Evolutionary conservation across 352 stramenopile species (phyloP).

Genomic region (Plasmopara halstedii): DNA sequence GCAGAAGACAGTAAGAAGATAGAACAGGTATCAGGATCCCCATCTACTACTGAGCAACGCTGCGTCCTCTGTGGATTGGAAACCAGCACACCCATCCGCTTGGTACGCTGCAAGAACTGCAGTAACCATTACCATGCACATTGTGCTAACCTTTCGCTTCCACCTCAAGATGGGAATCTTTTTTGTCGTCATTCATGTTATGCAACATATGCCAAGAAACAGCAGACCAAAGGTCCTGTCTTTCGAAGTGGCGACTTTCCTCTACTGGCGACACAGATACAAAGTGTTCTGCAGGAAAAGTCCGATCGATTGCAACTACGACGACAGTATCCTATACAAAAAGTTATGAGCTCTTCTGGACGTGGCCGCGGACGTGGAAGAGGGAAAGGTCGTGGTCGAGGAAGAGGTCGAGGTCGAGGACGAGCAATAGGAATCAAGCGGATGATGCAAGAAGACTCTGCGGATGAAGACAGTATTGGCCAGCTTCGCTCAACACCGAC

Average conservation of each 20-base stretch:
- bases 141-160: constrained; percentile 55
- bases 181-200: constrained; percentile 69
- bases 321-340: constrained; percentile 17
- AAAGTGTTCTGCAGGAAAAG: constrained; percentile 29
- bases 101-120: constrained; percentile 54
- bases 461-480: constrained; percentile 7
- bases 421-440: constrained; percentile 18
- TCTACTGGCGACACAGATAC: constrained; percentile 37
- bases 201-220: constrained; percentile 32
- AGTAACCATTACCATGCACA: constrained; percentile 45
- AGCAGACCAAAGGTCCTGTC: constrained; percentile 8
- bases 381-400: constrained; percentile 14
- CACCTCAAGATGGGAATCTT: constrained; percentile 52
- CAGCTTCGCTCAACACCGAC: constrained; percentile 13
- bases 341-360: constrained; percentile 1
- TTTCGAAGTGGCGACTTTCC: constrained; percentile 33
- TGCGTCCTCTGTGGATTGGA: constrained; percentile 26
- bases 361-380: constrained; percentile 12
- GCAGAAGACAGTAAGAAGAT: constrained; percentile 3
- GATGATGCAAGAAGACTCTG: constrained; percentile 11
- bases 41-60: neutral
- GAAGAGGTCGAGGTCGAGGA: constrained; percentile 18
- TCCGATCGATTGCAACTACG: constrained; percentile 22
- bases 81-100: constrained; percentile 16
- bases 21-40: neutral